A percentile compares a stretch with the other conserved stretches of the same genome.
phyloP scores from a whole-genome alignment of 2,329 filamentous ascomycete species.

The Raffaelea deltoideospora region DNA sequence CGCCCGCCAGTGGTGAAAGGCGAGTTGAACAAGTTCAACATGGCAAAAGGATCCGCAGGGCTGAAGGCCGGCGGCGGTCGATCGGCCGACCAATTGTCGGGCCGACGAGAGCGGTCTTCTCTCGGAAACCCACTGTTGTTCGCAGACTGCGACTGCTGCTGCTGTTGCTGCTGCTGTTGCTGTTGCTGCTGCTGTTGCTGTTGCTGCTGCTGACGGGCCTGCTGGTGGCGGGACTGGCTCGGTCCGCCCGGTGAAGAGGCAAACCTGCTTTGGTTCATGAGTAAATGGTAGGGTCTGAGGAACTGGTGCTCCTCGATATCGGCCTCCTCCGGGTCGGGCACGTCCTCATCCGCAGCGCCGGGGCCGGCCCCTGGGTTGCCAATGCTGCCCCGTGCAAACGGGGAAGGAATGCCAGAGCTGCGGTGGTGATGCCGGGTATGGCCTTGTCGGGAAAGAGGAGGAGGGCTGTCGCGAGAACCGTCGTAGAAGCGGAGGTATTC shows the following conservation, averaged over 20 bases:
- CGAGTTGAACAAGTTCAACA: too few relatives aligned
- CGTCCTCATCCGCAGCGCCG: conserved; percentile 13
- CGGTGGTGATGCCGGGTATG: not conserved
- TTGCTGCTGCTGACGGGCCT: not conserved
- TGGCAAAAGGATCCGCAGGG: too few relatives aligned
- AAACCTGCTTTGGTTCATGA: not conserved
- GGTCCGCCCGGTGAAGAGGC: not conserved
- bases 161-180: not conserved
- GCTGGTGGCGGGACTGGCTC: not conserved
- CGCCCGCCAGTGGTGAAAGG: too few relatives aligned
- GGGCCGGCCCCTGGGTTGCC: conserved; percentile 7
- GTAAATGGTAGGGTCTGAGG: conserved; percentile 18
- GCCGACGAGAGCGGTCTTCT: too few relatives aligned
- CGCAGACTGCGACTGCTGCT: too few relatives aligned
- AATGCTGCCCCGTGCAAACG: conserved; percentile 1
- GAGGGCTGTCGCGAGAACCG: not conserved
- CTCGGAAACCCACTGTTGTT: too few relatives aligned
- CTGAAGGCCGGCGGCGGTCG: too few relatives aligned
- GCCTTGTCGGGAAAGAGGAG: conserved; percentile 1
- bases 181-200: not conserved
- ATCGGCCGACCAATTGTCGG: too few relatives aligned
- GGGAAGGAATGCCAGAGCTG: not conserved
- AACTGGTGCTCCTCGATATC: conserved; percentile 40
- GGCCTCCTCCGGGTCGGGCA: conserved; percentile 43
- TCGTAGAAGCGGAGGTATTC: not conserved